Conservation (phyloP, 2,329 filamentous ascomycete species). For the Dactylonectria macrodidyma region DNA sequence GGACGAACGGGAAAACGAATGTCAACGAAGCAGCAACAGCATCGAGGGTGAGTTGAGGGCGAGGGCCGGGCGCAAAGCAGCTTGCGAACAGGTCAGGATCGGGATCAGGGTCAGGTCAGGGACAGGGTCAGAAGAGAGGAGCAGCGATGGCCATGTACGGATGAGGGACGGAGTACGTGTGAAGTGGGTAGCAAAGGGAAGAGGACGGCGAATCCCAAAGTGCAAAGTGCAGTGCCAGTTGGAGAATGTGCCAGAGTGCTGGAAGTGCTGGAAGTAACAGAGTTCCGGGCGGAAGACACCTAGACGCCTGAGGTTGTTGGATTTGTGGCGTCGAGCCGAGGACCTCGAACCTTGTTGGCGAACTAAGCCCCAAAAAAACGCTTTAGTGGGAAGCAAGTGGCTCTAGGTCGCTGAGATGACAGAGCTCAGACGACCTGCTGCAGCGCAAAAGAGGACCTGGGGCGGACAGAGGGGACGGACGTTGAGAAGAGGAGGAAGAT, state of each 20-base stretch:
- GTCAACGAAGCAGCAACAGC: conserved; percentile 46
- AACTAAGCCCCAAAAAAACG: conserved; percentile 43
- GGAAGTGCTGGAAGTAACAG: background rate
- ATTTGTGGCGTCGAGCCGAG: conserved; percentile 48
- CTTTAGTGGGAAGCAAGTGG: conserved; percentile 24
- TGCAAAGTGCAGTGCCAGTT: too few relatives aligned
- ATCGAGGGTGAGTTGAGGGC: conserved; percentile 34
- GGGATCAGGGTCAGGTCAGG: conserved; percentile 30
- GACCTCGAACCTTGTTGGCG: conserved; percentile 45
- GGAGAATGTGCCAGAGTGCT: conserved; percentile 1
- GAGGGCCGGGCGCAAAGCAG: conserved; percentile 18
- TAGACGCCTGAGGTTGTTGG: conserved; percentile 37
- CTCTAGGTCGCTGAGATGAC: conserved; percentile 10
- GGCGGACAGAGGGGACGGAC: conserved; percentile 18
- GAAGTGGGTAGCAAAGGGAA: conserved; percentile 20
- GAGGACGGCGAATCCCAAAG: conserved; percentile 15
- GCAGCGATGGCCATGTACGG: conserved; percentile 25
- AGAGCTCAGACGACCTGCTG: conserved; percentile 16
- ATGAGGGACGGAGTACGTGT: conserved; percentile 26
- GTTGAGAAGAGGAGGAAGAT: conserved; percentile 13
- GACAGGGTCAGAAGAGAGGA: conserved; percentile 19
- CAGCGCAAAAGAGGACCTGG: conserved; percentile 28
- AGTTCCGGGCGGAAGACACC: conserved; percentile 24
- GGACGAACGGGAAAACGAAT: conserved; percentile 41
- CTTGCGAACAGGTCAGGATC: conserved; percentile 36